Percentiles rank a stretch among this genome's conserved stretches.
Conservation (phyloP, 768 basidiomycete genomes). For the Mycena floridula region DNA sequence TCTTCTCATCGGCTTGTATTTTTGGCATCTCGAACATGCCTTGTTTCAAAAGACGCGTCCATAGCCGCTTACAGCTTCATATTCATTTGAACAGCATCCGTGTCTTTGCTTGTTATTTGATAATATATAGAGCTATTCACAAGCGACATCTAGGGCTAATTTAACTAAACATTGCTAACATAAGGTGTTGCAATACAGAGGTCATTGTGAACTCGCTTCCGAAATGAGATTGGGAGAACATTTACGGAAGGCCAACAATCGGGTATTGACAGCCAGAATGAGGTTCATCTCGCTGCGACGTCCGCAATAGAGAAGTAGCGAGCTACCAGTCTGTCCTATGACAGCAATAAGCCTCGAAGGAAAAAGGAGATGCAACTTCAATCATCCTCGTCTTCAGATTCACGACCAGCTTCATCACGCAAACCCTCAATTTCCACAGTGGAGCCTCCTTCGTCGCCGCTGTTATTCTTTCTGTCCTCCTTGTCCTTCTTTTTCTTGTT, state of each 20-base stretch:
- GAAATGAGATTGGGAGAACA: not conserved
- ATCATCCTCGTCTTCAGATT: constrained; percentile 26
- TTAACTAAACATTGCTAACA: too few relatives aligned
- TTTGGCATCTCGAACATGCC: not conserved
- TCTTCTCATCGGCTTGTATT: not conserved
- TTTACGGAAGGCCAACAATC: not conserved
- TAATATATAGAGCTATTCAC: too few relatives aligned
- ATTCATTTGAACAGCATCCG: too few relatives aligned
- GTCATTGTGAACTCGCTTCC: too few relatives aligned
- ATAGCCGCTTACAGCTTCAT: too few relatives aligned
- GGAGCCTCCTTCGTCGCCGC: constrained; percentile 28
- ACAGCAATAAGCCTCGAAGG: too few relatives aligned
- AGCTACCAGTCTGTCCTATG: too few relatives aligned
- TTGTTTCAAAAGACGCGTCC: not conserved
- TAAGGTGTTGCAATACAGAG: too few relatives aligned
- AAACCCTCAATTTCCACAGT: constrained; percentile 61
- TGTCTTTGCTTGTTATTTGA: too few relatives aligned
- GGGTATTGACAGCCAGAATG: not conserved
- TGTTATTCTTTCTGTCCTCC: constrained; percentile 43
- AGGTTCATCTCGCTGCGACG: not conserved
- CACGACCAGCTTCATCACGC: constrained; percentile 23
- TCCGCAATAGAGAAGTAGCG: not conserved
- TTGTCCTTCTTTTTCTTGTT: constrained; percentile 64
- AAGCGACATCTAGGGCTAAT: too few relatives aligned
- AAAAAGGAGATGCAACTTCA: constrained; percentile 14